Conservation (phyloP, 2,329 filamentous ascomycete species). For the Paraconiothyrium brasiliense region DNA sequence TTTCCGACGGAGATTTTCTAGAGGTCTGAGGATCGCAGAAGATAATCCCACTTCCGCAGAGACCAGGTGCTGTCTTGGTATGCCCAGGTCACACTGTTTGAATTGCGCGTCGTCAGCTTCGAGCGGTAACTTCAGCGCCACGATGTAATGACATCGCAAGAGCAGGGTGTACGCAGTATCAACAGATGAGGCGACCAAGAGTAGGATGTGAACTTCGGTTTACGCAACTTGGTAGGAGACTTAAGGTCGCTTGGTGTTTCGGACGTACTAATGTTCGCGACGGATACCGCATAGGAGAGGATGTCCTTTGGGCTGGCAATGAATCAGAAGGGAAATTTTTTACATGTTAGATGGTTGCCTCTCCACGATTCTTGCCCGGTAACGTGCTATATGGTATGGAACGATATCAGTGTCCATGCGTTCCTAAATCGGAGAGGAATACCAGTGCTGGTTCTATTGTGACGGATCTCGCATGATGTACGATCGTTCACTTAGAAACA, state of each 20-base stretch:
- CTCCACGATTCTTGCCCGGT: not conserved
- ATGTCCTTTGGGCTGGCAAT: not conserved
- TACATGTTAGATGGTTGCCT: not conserved
- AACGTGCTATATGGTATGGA: not conserved
- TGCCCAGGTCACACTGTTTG: not conserved
- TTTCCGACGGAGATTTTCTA: not conserved
- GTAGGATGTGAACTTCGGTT: not conserved
- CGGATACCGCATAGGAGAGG: no score
- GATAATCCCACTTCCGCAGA: not conserved
- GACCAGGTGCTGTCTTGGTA: not conserved
- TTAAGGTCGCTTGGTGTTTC: not conserved
- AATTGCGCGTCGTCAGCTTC: slow-evolving; percentile 1
- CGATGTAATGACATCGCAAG: not conserved
- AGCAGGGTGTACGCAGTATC: not conserved
- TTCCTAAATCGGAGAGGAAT: not conserved
- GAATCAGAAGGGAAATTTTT: no score
- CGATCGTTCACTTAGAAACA: not conserved
- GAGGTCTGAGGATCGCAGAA: not conserved
- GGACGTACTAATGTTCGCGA: not conserved
- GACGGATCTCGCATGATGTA: not conserved
- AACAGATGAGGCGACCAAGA: not conserved
- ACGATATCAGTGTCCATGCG: not conserved
- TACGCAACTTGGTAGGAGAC: not conserved
- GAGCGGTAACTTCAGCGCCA: not conserved
- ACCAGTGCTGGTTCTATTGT: not conserved